phyloP scores from a whole-genome alignment of 495 filamentous ascomycete species.

The Aspergillus wentii region DNA sequence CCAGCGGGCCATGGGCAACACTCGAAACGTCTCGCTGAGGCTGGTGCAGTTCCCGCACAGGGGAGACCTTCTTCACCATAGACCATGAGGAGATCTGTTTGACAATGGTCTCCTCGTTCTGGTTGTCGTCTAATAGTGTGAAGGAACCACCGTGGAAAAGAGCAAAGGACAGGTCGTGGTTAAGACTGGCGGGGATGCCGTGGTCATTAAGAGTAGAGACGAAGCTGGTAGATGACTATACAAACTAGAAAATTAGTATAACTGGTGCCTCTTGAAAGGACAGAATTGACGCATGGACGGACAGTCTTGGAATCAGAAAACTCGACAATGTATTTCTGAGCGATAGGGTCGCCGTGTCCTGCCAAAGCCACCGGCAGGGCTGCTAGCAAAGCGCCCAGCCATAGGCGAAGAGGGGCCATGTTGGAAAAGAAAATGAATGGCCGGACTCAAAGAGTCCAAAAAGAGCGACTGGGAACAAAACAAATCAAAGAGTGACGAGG shows the following conservation, averaged over 20 bases:
- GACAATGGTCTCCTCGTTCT: slow-evolving; percentile 6
- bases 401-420: too few relatives aligned
- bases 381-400: slow-evolving; percentile 6
- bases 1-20: not conserved
- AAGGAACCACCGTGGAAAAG: slow-evolving; percentile 18
- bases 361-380: slow-evolving; percentile 10
- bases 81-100: slow-evolving; percentile 9
- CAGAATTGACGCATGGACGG: not conserved
- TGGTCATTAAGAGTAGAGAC: slow-evolving; percentile 6
- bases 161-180: slow-evolving; percentile 8
- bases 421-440: too few relatives aligned
- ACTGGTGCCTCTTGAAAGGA: not conserved
- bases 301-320: slow-evolving; percentile 10
- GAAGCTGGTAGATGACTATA: slow-evolving; percentile 9
- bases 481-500: too few relatives aligned
- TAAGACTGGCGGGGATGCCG: slow-evolving; percentile 8
- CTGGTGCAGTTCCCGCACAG: slow-evolving; percentile 7
- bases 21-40: slow-evolving; percentile 1
- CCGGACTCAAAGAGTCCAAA: too few relatives aligned
- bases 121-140: slow-evolving; percentile 1
- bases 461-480: too few relatives aligned
- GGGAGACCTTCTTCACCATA: slow-evolving; percentile 11
- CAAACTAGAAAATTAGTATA: slow-evolving; percentile 1
- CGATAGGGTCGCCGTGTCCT: slow-evolving; percentile 11
- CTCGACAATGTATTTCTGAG: slow-evolving; percentile 17